Base-by-base conservation (phyloP, 2,329 filamentous ascomycete genomes). In the Septoria linicola region DNA sequence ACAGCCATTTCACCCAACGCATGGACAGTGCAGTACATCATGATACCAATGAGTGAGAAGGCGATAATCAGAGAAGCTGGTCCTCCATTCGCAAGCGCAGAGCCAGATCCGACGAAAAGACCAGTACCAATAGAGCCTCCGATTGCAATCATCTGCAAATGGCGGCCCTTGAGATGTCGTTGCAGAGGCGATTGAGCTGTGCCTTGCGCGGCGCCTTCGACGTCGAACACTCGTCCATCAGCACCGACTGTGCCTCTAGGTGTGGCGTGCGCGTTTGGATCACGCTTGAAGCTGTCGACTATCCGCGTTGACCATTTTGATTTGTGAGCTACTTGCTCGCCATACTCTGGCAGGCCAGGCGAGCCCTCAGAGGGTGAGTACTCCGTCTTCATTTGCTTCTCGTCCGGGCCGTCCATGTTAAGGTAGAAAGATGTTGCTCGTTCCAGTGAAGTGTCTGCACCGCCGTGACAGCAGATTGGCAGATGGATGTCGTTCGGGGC, bases 111-210 rank as follows among this genome's bases (percentile, higher is more conserved):
- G 41, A 69, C 64, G 59, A 69, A 69, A 27, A 69, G 59, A 53
- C 66, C 66, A 35, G 66, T 63, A 41, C 66, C 66, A 27, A 66
- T 66, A 8, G 59, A 58, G 20, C 63, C 63, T 16, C 61, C 62
- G 27, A 96, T 95, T 11, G 92, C 92, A 76, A 96, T 96, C 92
- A 96, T 96, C 74, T 96, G 91, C 67, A 96, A 68, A 75, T 97
- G 92, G 41, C 90, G 80, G 16, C 84, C 83, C 72, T 95, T 93
- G 60, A 95, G 73, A 68, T 83, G 55, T 34, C 89, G 80, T 46
- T 87, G 82, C 43, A 97, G 77, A 6, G 86, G 83, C 39, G 88
- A 85, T 58, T 84, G 79, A 3, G 88, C 87, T 1, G 89, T 91
- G 36, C 77, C 77, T 13, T 72, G 69, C 1, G 78, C 79, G 1